Conservation (phyloP, 805 yeast species). For the Tanozyma kutaoensis region DNA sequence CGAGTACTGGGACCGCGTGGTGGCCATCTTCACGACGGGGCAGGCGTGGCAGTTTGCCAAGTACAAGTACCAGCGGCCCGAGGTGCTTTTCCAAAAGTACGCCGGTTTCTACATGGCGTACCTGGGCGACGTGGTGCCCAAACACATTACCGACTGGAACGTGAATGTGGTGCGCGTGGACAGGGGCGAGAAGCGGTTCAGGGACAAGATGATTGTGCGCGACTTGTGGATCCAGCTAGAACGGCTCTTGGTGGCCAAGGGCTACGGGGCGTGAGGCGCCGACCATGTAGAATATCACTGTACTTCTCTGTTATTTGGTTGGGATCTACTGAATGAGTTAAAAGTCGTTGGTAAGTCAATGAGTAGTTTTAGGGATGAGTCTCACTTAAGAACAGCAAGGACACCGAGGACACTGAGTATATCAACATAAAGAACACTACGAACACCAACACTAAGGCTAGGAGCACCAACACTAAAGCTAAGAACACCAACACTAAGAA, state of each 20-base stretch:
- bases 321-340: too few relatives aligned
- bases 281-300: too few relatives aligned
- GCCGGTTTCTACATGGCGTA: conserved; percentile 73
- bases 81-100: conserved; percentile 65
- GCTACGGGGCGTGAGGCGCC: conserved; percentile 17
- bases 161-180: conserved; percentile 70
- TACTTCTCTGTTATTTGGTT: too few relatives aligned
- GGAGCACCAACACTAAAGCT: too few relatives aligned
- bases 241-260: conserved; percentile 53
- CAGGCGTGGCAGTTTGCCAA: conserved; percentile 93
- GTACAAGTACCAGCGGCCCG: conserved; percentile 76
- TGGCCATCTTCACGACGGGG: conserved; percentile 93
- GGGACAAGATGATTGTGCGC: conserved; percentile 79
- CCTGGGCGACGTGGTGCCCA: conserved; percentile 70
- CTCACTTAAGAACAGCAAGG: too few relatives aligned
- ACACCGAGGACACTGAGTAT: too few relatives aligned
- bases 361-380: too few relatives aligned
- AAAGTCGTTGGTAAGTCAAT: too few relatives aligned
- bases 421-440: too few relatives aligned
- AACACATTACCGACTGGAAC: conserved; percentile 74
- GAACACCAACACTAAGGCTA: too few relatives aligned
- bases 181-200: conserved; percentile 63
- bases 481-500: too few relatives aligned
- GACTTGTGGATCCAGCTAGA: conserved; percentile 80
- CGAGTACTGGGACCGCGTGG: conserved; percentile 96